phyloP scores from a whole-genome alignment of 2,329 filamentous ascomycete genomes.

The Talaromyces sp. region DNA sequence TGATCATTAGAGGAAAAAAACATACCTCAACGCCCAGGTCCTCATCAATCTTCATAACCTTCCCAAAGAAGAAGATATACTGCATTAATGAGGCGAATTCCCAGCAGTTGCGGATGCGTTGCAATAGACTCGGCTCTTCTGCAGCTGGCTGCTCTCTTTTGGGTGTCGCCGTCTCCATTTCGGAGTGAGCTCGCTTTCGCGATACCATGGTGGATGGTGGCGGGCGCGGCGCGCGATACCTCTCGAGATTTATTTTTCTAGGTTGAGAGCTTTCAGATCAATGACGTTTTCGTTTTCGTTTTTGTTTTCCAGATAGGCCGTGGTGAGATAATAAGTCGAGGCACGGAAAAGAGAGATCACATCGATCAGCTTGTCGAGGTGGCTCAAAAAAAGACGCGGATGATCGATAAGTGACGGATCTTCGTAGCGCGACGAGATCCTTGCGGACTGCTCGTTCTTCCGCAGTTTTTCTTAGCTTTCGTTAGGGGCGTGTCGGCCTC shows the following conservation, averaged over 20 bases:
- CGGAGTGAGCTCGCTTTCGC: constrained; percentile 55
- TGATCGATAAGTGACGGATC: constrained; percentile 3
- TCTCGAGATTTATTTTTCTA: constrained; percentile 3
- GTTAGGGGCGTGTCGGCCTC: constrained; percentile 9
- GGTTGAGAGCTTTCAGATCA: neutral
- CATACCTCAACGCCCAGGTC: constrained; percentile 84
- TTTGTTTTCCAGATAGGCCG: neutral
- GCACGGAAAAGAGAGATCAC: neutral
- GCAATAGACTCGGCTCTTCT: constrained; percentile 50
- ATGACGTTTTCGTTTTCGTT: constrained; percentile 1
- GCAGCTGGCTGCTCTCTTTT: constrained; percentile 33
- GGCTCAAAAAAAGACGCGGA: constrained; percentile 6
- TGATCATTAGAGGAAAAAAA: neutral
- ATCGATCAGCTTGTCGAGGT: neutral
- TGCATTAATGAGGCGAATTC: constrained; percentile 92
- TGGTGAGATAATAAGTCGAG: neutral
- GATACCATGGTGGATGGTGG: constrained; percentile 45
- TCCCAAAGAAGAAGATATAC: constrained; percentile 88
- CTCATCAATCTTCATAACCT: constrained; percentile 83
- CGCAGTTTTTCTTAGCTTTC: constrained; percentile 12
- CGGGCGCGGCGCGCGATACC: constrained; percentile 1
- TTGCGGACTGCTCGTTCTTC: neutral
- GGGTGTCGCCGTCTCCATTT: constrained; percentile 44
- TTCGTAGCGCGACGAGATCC: constrained; percentile 14
- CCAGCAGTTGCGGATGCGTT: constrained; percentile 83